Conservation (phyloP, 306 rosid genomes). For the Vigna nakashimae region DNA sequence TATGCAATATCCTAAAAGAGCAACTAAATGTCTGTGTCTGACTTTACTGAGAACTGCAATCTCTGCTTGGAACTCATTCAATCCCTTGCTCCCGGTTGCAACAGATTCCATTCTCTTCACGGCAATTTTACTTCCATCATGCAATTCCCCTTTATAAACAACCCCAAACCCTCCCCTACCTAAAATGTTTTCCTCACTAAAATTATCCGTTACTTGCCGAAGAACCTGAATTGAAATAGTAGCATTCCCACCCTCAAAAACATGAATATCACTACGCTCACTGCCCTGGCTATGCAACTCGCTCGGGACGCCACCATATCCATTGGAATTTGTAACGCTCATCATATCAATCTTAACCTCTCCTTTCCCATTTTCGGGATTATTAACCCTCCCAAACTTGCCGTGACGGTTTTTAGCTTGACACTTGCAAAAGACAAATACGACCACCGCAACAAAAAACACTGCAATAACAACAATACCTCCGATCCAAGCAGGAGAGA, state of each 20-base stretch:
- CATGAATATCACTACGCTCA: constrained; percentile 59
- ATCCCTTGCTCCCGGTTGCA: constrained; percentile 70
- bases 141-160: constrained; percentile 84
- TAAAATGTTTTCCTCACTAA: constrained; percentile 72
- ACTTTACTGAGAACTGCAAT: constrained; percentile 84
- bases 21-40: constrained; percentile 90
- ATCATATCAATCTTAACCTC: constrained; percentile 57
- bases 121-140: constrained; percentile 85
- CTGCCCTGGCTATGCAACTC: constrained; percentile 82
- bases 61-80: constrained; percentile 94
- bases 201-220: constrained; percentile 73
- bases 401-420: constrained; percentile 53
- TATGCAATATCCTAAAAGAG: constrained; percentile 79
- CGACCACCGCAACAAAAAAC: constrained; percentile 50
- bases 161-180: constrained; percentile 95
- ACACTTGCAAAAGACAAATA: constrained; percentile 72
- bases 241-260: constrained; percentile 76
- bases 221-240: constrained; percentile 80
- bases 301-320: constrained; percentile 68
- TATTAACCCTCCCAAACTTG: constrained; percentile 65
- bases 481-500: constrained; percentile 1
- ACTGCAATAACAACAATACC: background rate
- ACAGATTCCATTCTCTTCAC: constrained; percentile 87
- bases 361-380: constrained; percentile 62
- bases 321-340: constrained; percentile 62